Percentiles rank a stretch among this genome's conserved stretches.
Conservation (phyloP, 2,329 filamentous ascomycete species). For the Venturia aucupariae region DNA sequence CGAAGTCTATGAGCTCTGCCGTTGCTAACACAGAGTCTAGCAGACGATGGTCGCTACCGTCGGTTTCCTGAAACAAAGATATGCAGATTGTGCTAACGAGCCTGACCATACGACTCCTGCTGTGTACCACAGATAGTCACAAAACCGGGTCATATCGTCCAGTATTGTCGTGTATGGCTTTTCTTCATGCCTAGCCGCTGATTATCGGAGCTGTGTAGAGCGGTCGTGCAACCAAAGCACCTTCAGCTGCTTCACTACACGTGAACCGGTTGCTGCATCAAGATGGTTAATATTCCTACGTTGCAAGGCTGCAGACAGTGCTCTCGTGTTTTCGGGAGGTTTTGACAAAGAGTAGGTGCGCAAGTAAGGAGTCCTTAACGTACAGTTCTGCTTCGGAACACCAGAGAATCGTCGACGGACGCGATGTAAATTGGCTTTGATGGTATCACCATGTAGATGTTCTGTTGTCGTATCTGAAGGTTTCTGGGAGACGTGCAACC, state of each 20-base stretch:
- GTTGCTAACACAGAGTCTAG: not conserved
- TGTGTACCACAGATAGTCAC: not conserved
- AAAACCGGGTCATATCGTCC: not conserved
- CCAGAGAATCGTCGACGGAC: not conserved
- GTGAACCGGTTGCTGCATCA: not conserved
- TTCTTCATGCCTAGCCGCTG: not conserved
- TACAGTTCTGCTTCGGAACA: not conserved
- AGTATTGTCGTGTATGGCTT: not conserved
- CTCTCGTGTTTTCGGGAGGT: not conserved
- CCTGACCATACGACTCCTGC: not conserved
- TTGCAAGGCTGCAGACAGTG: not conserved
- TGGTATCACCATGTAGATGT: not conserved
- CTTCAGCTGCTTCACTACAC: not conserved
- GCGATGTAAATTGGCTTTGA: not conserved
- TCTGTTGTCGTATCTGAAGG: not conserved
- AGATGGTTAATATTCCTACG: too few species aligned
- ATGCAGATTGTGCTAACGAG: not conserved
- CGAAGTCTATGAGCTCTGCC: not conserved
- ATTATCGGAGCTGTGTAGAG: not conserved
- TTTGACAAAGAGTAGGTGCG: not conserved
- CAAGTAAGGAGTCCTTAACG: not conserved
- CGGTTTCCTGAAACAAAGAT: not conserved
- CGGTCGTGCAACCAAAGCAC: not conserved
- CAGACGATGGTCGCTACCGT: not conserved
- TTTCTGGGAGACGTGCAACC: not conserved